Conservation (phyloP, 2,329 filamentous ascomycete species). For the Microsporum audouinii region DNA sequence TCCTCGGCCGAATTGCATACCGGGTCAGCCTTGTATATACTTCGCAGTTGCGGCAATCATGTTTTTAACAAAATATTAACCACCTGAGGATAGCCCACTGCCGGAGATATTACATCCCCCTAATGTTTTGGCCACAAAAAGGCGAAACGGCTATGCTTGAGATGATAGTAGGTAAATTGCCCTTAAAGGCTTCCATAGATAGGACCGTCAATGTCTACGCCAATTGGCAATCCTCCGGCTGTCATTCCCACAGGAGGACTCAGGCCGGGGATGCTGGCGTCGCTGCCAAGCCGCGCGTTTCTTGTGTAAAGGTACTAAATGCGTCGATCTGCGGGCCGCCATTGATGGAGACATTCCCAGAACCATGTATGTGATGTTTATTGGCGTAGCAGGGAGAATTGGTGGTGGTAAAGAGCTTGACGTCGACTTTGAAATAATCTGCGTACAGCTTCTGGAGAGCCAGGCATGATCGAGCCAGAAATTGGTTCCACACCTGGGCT, state of each 20-base stretch:
- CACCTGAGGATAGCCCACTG: neutral
- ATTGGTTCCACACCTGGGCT: neutral
- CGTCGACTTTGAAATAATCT: neutral
- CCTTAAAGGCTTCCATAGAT: neutral
- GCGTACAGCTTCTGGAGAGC: neutral
- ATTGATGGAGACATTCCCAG: neutral
- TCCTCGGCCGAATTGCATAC: slow-evolving; percentile 27
- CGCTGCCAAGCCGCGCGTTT: neutral
- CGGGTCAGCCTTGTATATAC: neutral
- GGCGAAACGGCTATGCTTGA: neutral
- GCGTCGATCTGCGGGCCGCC: neutral
- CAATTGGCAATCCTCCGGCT: neutral
- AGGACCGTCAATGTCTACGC: neutral
- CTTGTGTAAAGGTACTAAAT: neutral
- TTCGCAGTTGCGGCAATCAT: neutral
- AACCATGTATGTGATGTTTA: neutral
- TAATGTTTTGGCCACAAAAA: neutral
- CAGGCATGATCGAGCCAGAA: neutral
- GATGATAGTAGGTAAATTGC: neutral
- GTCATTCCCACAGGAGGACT: neutral
- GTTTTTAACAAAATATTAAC: neutral
- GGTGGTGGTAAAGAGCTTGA: neutral
- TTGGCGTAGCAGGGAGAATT: neutral
- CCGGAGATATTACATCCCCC: neutral
- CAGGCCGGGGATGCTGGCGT: neutral